Conservation (phyloP, 1,284 basidiomycete species). For the Marasmius sp. region DNA sequence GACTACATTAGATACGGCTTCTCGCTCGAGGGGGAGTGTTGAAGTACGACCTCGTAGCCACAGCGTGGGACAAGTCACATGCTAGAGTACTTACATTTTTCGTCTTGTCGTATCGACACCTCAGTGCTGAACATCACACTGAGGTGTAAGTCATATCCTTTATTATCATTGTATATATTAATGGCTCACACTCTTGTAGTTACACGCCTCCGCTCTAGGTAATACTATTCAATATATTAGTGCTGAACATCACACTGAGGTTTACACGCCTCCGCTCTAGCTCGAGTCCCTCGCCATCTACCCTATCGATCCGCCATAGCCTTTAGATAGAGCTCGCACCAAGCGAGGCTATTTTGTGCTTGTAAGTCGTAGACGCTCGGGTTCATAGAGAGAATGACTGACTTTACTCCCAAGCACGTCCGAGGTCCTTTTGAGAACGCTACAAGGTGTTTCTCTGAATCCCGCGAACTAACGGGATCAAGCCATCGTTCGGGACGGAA, state of each 20-base stretch:
- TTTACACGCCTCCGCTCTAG: too few relatives aligned
- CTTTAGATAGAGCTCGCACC: constrained; percentile 26
- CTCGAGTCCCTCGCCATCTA: background rate
- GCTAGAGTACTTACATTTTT: background rate
- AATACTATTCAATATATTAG: too few relatives aligned
- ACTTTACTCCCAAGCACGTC: constrained; percentile 17
- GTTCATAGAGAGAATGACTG: background rate
- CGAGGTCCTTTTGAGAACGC: constrained; percentile 33
- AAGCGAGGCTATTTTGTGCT: constrained; percentile 21
- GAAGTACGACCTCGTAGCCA: background rate
- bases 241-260: too few relatives aligned
- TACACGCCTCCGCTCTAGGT: background rate
- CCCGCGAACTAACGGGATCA: constrained; percentile 14
- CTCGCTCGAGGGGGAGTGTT: background rate
- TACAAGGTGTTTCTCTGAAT: constrained; percentile 25
- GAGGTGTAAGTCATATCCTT: background rate
- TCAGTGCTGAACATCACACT: background rate
- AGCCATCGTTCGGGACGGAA: constrained; percentile 31
- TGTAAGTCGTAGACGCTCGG: background rate
- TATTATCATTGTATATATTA: background rate
- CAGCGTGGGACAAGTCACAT: background rate
- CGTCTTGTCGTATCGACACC: background rate
- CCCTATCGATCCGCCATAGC: background rate
- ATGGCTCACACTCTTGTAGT: background rate
- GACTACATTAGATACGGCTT: background rate